A percentile compares a stretch with the other conserved stretches of the same genome.
Conservation (phyloP, 1,284 basidiomycete genomes). For the Malassezia globosa region DNA sequence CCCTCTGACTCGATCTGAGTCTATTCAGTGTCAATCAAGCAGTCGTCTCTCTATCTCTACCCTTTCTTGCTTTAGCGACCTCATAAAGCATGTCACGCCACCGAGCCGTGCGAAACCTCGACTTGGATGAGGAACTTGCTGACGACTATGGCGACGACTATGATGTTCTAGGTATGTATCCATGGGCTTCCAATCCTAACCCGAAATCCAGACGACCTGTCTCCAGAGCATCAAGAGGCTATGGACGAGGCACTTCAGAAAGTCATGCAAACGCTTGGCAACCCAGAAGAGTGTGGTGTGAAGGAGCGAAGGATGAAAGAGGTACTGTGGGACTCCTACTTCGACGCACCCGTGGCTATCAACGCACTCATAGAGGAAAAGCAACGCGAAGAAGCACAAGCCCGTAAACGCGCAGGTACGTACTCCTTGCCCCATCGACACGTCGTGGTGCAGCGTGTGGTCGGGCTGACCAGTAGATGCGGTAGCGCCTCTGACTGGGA, state of each 20-base stretch:
- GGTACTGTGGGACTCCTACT: constrained; percentile 76
- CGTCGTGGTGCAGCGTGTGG: neutral
- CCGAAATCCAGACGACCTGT: constrained; percentile 40
- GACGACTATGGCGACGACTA: constrained; percentile 55
- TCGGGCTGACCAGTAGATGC: neutral
- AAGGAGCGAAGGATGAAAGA: constrained; percentile 56
- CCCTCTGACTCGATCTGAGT: too few species aligned
- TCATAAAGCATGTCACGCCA: constrained; percentile 56
- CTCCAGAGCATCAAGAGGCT: constrained; percentile 29
- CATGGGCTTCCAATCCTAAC: neutral
- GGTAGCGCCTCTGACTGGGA: too few species aligned
- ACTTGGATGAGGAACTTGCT: constrained; percentile 61
- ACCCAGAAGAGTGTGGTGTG: constrained; percentile 26
- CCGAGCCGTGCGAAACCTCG: constrained; percentile 75
- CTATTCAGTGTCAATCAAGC: too few species aligned
- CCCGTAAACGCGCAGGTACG: constrained; percentile 15
- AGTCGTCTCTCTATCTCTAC: too few species aligned
- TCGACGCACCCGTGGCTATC: constrained; percentile 68
- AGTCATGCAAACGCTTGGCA: constrained; percentile 32
- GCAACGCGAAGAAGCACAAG: constrained; percentile 10
- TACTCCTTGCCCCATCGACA: neutral
- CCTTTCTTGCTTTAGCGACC: too few species aligned
- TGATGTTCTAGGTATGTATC: constrained; percentile 32
- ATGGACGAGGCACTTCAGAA: constrained; percentile 28
- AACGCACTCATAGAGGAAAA: constrained; percentile 54